A percentile compares a stretch with the other conserved stretches of the same genome.
Conservation (phyloP, 495 filamentous ascomycete species). For the Aspergillus hancockii region DNA sequence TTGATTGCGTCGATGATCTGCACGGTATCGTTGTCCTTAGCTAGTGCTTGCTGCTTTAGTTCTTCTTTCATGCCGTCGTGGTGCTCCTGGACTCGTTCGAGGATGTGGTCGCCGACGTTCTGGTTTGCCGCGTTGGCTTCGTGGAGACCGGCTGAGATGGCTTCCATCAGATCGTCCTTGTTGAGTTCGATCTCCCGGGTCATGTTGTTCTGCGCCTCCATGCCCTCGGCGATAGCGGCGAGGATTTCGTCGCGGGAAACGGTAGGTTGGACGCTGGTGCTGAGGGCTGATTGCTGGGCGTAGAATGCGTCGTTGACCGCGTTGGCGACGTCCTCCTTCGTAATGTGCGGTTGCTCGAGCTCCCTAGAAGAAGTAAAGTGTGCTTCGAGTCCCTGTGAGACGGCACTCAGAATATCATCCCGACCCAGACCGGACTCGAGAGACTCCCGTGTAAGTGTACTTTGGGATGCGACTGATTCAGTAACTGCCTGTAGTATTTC, state of each 20-base stretch:
- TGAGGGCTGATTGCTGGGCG: constrained; percentile 43
- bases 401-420: constrained; percentile 47
- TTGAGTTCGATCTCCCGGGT: constrained; percentile 61
- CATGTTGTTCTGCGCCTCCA: constrained; percentile 49
- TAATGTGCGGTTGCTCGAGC: constrained; percentile 39
- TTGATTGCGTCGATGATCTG: constrained; percentile 82
- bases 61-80: constrained; percentile 73
- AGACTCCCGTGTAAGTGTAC: constrained; percentile 49
- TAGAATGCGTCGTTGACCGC: constrained; percentile 58
- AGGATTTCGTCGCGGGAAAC: constrained; percentile 55
- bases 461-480: constrained; percentile 43
- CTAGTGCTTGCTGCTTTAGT: constrained; percentile 71
- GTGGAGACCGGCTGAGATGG: constrained; percentile 59
- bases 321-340: constrained; percentile 51
- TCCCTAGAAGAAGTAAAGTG: constrained; percentile 42
- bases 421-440: constrained; percentile 46
- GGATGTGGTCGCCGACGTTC: constrained; percentile 61
- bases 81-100: constrained; percentile 73
- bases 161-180: constrained; percentile 65
- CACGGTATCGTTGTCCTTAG: constrained; percentile 74
- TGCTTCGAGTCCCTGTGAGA: constrained; percentile 44
- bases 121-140: constrained; percentile 52
- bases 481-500: constrained; percentile 43
- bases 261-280: constrained; percentile 25
- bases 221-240: constrained; percentile 57